A percentile compares a stretch with the other conserved stretches of the same genome.
These are phyloP conservation scores for Cladosporium sp. DNA, from an alignment of 2,329 filamentous ascomycete genomes.

Conservation along the genomic window DNA sequence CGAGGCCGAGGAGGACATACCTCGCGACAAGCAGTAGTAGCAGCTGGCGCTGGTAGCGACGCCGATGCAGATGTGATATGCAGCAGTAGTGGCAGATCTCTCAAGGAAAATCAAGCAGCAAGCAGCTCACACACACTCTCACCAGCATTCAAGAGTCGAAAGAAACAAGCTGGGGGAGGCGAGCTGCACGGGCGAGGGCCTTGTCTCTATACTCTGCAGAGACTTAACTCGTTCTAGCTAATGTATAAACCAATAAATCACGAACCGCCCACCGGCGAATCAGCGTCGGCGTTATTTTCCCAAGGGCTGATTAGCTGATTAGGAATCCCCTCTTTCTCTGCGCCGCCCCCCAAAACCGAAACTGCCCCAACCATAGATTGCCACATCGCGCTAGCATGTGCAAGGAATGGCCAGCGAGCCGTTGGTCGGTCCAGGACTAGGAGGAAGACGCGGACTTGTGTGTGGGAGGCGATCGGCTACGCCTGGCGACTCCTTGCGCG, in stretches of 20 bases:
- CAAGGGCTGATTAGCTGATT: background rate
- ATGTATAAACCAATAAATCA: slow-evolving; percentile 6
- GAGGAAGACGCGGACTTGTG: no score
- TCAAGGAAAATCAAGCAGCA: background rate
- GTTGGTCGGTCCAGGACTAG: no score
- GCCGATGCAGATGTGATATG: no score
- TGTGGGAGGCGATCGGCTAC: no score
- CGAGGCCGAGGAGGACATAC: no score
- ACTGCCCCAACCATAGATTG: background rate
- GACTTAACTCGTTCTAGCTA: background rate
- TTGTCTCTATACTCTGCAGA: background rate
- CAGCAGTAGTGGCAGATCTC: background rate
- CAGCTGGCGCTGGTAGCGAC: no score
- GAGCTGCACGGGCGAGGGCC: background rate
- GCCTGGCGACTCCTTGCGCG: no score
- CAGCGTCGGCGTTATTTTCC: background rate
- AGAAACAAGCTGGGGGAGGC: background rate
- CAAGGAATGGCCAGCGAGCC: no score
- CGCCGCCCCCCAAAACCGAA: background rate
- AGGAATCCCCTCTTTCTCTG: background rate
- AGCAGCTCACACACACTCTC: no score
- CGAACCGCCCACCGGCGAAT: background rate
- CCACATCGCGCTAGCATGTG: no score
- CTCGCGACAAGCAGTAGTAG: no score
- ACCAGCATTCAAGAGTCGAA: background rate